A percentile compares a stretch with the other conserved stretches of the same genome.
Evolutionary conservation across 1,284 basidiomycete species (phyloP).

Genomic region (Ustilago crameri): DNA sequence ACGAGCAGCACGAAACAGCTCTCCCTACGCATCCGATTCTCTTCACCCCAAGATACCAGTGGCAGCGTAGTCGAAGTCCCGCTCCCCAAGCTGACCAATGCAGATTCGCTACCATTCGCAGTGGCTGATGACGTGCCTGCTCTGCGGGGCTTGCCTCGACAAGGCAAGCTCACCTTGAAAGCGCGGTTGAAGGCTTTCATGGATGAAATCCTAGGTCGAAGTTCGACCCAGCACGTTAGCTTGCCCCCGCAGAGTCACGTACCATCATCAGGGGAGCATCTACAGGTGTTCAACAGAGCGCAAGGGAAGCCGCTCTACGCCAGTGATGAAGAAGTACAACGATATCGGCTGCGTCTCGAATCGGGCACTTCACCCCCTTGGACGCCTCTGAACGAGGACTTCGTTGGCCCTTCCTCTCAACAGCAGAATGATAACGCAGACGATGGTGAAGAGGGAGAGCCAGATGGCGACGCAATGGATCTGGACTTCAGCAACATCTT

Average conservation of each 20-base stretch:
- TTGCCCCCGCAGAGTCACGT: not conserved
- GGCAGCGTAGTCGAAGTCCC: slow-evolving; percentile 16
- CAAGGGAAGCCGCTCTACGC: slow-evolving; percentile 22
- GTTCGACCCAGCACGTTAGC: not conserved
- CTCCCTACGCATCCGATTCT: slow-evolving; percentile 12
- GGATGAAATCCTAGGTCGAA: not conserved
- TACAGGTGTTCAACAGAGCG: slow-evolving; percentile 23
- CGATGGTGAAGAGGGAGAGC: slow-evolving; percentile 6
- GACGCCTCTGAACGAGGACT: slow-evolving; percentile 18
- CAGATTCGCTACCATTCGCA: slow-evolving; percentile 33
- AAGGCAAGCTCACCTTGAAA: not conserved
- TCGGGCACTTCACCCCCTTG: slow-evolving; percentile 14
- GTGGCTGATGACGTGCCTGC: slow-evolving; percentile 38
- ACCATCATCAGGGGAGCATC: not conserved
- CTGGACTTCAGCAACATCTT: not conserved
- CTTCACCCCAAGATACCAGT: not conserved
- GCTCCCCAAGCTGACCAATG: slow-evolving; percentile 8
- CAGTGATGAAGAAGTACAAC: slow-evolving; percentile 9
- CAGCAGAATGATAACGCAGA: not conserved
- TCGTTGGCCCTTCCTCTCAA: not conserved
- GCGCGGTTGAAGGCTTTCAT: not conserved
- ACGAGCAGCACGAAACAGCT: not conserved
- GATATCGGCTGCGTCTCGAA: slow-evolving; percentile 2
- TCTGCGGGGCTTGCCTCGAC: slow-evolving; percentile 14
- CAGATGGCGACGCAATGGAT: not conserved